Evolutionary conservation across 2,329 filamentous ascomycete genomes (phyloP), one percentile per base, ranked within the genome.

Genomic region (Fusarium sp.): DNA sequence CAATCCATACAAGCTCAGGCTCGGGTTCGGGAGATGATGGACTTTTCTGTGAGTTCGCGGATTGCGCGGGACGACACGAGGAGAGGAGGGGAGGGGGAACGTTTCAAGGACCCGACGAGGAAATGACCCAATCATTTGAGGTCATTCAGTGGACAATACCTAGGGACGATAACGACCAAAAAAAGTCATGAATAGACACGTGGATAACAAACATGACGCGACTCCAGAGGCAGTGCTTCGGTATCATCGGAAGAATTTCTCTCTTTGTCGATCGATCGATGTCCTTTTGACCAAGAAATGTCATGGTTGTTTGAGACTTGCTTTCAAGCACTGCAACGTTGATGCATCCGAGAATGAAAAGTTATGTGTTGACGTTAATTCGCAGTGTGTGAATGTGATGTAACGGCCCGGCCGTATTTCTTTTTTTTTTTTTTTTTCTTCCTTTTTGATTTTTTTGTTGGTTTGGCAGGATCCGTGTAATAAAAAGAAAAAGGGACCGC

Each of bases 101-200:
- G 60, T 60, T 66, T 58, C 62, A 70, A 43, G 35, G 58, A 48
- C 45, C 45, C 45, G 23, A 48, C 45, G 45, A 34, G 43, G 50
- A 66, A 20, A 64, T 45, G 50, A 56, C 34, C 71, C 58, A 67
- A 73, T 73, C 37, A 59, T 57, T 25, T 25, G 16, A 25, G 13
- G 52, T 14, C 34, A 27, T 30, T 59, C 35, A 41, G 56, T 41
- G 34, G 34, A 39, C 34, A n/a, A 39, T 52, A 18, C 48, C 48
- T 30, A 52, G 45, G 14, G 48, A 30, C 48, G 48, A 52, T 52
- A 52, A 52, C 48, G 48, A 32, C 48, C 30, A 32, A 32, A 52
- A 52, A 32, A 27, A 52, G 48, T 52, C 48, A 52, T 52, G 25
- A 52, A 52, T 14, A 52, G 48, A 52, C 48, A 52, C 48, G 48